Evolutionary conservation across 768 basidiomycete genomes (phyloP), one percentile per base, ranked within the genome.

Genomic region (Suillus variegatus): DNA sequence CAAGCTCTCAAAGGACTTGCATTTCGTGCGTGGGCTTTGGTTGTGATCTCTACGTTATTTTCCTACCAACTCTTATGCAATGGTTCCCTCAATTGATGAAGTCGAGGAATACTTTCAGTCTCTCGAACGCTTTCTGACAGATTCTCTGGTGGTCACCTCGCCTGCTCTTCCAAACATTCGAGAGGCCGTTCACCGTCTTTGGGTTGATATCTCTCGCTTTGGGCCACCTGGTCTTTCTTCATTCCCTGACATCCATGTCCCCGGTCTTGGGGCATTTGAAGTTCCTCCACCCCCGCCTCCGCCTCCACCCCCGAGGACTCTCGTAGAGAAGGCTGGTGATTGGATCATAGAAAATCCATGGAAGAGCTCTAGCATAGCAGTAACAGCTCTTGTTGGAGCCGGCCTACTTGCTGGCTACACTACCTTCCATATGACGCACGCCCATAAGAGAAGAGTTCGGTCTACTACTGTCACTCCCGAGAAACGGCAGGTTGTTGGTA

Each of bases 181-280:
- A 64, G 89, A 92, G 66, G 83, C 86, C 38, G 76, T 88, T 25
- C 84, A 90, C 68, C 84, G 87, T 32, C 80, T 94, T 64, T 93
- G 91, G 90, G 76, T 86, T 28, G 93, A 95, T 72, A 86, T 95
- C 66, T 84, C 90, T 56, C 88, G 93, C 64, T 93, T 91, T 74
- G 92, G 93, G 28, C 92, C 90, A 20, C 76, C 80, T 66, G 74
- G 75, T n/a, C 65, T 81, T 14, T 77, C 82, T 25, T 63, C 77
- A 58, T 71, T 85, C 25, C 79, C 81, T 13, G 83, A 85, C 54
- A 82, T 93, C 62, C 84, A 79, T 69, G 77, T 91, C 55, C 88
- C 90, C 20, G 83, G 83, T 43, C 83, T 93, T 2, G 89, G 90
- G 12, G 84, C 87, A 69, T 91, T 92, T 69, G 85, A 91, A 66